Evolutionary conservation across 306 rosid species (phyloP), one percentile per base, ranked within the genome.

Genomic region (Gastrolobium bilobum): DNA sequence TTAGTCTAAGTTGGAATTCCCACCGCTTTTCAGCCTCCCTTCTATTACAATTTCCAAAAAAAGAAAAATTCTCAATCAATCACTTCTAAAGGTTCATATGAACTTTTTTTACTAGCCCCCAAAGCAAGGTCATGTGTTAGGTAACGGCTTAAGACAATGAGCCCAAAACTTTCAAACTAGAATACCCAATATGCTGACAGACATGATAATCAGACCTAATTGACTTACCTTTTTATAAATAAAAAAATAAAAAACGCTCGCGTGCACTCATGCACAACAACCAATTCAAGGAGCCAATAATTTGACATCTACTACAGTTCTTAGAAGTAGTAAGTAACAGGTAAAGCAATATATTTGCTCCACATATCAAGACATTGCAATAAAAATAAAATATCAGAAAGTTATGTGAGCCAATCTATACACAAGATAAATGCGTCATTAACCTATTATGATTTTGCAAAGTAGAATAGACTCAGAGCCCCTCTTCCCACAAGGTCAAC

Each of bases 101-200:
- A 26, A 75, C 40, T 50, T 15, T 63, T 13, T 76, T 52, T 7
- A 64, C 20, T 34, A 15, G 39, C 71, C 3, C 50, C 3, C 71
- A 61, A 20, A 48, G 48, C 62, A 64, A 61, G 70, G 70, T 10
- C 59, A 33, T 8, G 56, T 53, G 34, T 29, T 46, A 4, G 48
- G 69, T 31, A 59, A 52, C 10, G 26, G 1, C 61, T 60, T 34
- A 50, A 61, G 72, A 51, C 62, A 47, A 63, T 2, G 13, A 52
- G 20, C 42, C 29, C 39, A 59, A 62, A 51, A 44, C 65, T 69
- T 38, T 48, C 44, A 69, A 33, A 65, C 63, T 5, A 29, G 57
- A 79, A 54, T n/a, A 67, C 56, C 58, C 58, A 77, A 77, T 39
- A 66, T 31, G 47, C 65, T 38, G 77, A 38, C 48, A 78, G 57